Conservation (phyloP, 805 yeast genomes). For the Myxozyma nipponensis region DNA sequence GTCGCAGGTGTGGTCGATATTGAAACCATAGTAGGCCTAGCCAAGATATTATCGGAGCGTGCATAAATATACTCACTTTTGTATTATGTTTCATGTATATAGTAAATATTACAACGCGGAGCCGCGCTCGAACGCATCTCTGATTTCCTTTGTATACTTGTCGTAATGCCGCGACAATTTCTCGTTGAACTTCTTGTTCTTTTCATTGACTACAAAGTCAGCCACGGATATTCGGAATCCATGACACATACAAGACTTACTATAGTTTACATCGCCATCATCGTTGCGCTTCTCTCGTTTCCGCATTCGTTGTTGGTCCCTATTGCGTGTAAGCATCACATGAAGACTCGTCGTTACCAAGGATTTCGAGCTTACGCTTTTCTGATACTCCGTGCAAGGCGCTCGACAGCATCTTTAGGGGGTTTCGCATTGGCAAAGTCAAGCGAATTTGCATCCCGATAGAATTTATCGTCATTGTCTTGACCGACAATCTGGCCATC, state of each 20-base stretch:
- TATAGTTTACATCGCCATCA: conserved; percentile 40
- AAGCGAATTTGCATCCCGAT: conserved; percentile 13
- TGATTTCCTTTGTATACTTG: conserved; percentile 38
- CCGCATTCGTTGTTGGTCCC: conserved; percentile 41
- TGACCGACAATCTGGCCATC: conserved; percentile 20
- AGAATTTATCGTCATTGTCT: conserved; percentile 22
- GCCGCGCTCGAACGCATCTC: conserved; percentile 40
- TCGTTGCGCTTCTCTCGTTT: conserved; percentile 35
- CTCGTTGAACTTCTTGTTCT: conserved; percentile 68
- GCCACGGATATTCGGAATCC: not conserved
- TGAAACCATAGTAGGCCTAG: conserved; percentile 9
- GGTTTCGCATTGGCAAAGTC: conserved; percentile 41
- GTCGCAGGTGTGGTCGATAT: conserved; percentile 17
- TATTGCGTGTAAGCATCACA: no score
- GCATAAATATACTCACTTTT: not conserved
- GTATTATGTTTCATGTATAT: not conserved
- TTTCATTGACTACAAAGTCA: conserved; percentile 56
- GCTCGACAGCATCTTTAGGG: conserved; percentile 36
- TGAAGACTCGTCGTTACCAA: no score
- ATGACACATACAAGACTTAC: conserved; percentile 20
- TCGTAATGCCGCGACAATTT: conserved; percentile 60
- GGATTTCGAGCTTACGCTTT: conserved; percentile 24
- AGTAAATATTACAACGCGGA: conserved; percentile 32
- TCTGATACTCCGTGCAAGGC: conserved; percentile 34
- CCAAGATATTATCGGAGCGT: conserved; percentile 6